These are phyloP conservation scores for Russula dissimulans DNA, from an alignment of 768 basidiomycete species.

Conservation along the genomic window DNA sequence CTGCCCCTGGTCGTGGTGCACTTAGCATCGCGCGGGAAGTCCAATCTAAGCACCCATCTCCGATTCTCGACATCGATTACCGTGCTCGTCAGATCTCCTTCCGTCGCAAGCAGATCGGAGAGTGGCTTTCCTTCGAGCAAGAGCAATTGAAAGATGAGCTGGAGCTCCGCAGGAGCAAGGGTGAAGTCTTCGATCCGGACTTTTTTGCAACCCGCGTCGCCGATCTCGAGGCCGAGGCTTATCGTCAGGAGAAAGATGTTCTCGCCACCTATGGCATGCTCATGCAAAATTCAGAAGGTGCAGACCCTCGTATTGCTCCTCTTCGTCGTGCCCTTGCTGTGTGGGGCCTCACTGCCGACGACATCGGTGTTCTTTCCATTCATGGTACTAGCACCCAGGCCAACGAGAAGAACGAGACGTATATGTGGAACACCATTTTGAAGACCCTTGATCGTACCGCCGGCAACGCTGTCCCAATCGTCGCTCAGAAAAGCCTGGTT, in stretches of 20 bases:
- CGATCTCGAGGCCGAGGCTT: constrained; percentile 84
- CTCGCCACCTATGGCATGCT: constrained; percentile 95
- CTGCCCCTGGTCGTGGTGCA: constrained; percentile 92
- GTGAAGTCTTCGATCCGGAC: constrained; percentile 46
- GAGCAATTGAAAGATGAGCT: constrained; percentile 74
- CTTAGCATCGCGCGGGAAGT: constrained; percentile 84
- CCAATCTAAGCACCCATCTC: constrained; percentile 65
- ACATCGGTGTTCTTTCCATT: constrained; percentile 83
- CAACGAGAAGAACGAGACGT: constrained; percentile 96
- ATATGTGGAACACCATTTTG: constrained; percentile 94
- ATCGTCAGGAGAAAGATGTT: constrained; percentile 85
- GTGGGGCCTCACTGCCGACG: constrained; percentile 91
- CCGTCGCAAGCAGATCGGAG: constrained; percentile 89
- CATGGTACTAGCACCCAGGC: constrained; percentile 85
- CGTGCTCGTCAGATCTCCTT: constrained; percentile 90
- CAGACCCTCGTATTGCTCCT: constrained; percentile 78
- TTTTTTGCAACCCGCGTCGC: constrained; percentile 71
- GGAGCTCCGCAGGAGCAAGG: constrained; percentile 46
- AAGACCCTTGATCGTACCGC: constrained; percentile 78
- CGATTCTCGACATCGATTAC: constrained; percentile 77
- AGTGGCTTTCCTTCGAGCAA: constrained; percentile 91
- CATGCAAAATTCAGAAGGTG: constrained; percentile 41
- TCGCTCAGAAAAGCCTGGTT: constrained; percentile 95
- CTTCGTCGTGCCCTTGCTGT: constrained; percentile 93
- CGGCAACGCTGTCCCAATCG: constrained; percentile 94